Evolutionary conservation across 805 yeast genomes (phyloP).

Genomic region (Yamadazyma phyllophila): DNA sequence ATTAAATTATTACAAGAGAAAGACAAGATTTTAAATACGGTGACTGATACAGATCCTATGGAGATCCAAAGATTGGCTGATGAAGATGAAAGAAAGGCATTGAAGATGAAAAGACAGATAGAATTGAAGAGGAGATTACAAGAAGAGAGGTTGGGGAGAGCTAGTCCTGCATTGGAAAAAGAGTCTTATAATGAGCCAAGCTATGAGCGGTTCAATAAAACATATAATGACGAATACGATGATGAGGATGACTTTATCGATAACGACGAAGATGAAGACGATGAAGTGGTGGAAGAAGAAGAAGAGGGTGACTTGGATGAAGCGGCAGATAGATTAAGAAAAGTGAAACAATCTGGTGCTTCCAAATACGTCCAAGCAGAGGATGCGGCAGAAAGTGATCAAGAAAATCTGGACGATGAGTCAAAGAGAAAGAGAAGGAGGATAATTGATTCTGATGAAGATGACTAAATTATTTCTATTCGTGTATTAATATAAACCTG

Average conservation of each 20-base stretch:
- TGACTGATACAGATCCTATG: slow-evolving; percentile 66
- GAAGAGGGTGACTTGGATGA: slow-evolving; percentile 46
- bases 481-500: slow-evolving; percentile 8
- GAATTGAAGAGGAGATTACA: slow-evolving; percentile 57
- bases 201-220: slow-evolving; percentile 37
- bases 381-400: slow-evolving; percentile 47
- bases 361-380: slow-evolving; percentile 39
- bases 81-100: slow-evolving; percentile 55
- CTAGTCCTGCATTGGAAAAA: slow-evolving; percentile 24
- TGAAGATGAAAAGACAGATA: slow-evolving; percentile 63
- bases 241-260: slow-evolving; percentile 46
- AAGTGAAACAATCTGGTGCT: slow-evolving; percentile 56
- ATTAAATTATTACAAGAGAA: slow-evolving; percentile 49
- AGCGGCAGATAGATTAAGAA: slow-evolving; percentile 59
- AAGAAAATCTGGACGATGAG: slow-evolving; percentile 23
- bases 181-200: slow-evolving; percentile 27
- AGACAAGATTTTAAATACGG: slow-evolving; percentile 50
- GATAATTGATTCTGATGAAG: slow-evolving; percentile 51
- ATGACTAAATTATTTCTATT: slow-evolving; percentile 27
- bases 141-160: slow-evolving; percentile 51
- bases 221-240: slow-evolving; percentile 37
- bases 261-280: slow-evolving; percentile 42
- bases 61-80: slow-evolving; percentile 65
- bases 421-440: slow-evolving; percentile 44
- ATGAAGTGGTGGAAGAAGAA: slow-evolving; percentile 40